Base-by-base conservation (phyloP, 2,329 filamentous ascomycete genomes). In the Stagonosporopsis chrysanthemi region DNA sequence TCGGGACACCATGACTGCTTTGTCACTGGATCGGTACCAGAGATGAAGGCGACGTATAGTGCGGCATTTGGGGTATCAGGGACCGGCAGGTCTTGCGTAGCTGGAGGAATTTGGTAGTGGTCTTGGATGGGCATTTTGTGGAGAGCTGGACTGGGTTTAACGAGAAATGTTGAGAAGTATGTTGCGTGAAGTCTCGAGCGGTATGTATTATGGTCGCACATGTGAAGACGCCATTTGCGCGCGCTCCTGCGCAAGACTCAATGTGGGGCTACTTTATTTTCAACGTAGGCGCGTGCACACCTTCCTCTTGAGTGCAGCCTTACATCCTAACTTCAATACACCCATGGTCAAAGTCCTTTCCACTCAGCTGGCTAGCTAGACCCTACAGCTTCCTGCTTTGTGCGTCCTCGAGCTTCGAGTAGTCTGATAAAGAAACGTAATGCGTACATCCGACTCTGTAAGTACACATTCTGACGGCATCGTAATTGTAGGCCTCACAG, bases 1-100 rank as follows among this genome's bases (percentile, higher is more conserved):
- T 62, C 60, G 12, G 60, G 57, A 51, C 60, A 62, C 60, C 60
- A 62, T 4, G 60, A 31, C 28, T 52, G 42, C 7, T 56, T 39
- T 4, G 56, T 62, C 17, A 41, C 43, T 0, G 60, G 50, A n/a
- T 56, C 53, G 11, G 36, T 50, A 6, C 50, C 51, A 12, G 60
- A 44, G 22, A 62, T 55, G 51, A 62, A 62, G 29, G 28, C 33
- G 39, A 62, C 17, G 39, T 58, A 62, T n/a, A 58, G 47, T n/a
- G 26, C 41, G 3, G 43, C 49, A 4, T 33, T 11, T 15, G 44
- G 1, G 24, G 50, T 40, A 29, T 38, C 23, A 15, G 52, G 28
- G 1, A 62, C 9, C 1, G 52, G 60, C 2, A 62, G 36, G 15
- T 57, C 47, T 5, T 60, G 53, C 12, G 43, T 39, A 2, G 56